These are phyloP conservation scores for Celoporthe dispersa DNA, from an alignment of 2,329 filamentous ascomycete species.

Conservation along the genomic window DNA sequence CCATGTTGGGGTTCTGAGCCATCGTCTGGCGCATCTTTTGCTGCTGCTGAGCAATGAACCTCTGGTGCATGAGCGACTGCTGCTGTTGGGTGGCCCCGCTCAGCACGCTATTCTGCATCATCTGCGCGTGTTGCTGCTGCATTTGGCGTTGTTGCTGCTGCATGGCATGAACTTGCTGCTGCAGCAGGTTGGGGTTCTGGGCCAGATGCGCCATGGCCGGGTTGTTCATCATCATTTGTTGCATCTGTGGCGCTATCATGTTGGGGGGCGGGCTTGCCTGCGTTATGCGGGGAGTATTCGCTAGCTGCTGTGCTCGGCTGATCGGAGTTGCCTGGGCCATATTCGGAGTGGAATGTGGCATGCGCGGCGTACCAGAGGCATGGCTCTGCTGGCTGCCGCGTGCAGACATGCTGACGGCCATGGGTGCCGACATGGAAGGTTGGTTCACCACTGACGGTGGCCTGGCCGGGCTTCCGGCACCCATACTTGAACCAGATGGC, in stretches of 20 bases:
- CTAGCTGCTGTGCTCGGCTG: conserved; percentile 50
- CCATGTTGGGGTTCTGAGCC: conserved; percentile 36
- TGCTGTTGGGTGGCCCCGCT: conserved; percentile 45
- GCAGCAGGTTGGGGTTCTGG: conserved; percentile 43
- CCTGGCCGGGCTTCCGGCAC: conserved; percentile 64
- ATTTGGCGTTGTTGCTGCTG: conserved; percentile 50
- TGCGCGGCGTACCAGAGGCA: conserved; percentile 64
- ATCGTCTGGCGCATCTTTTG: conserved; percentile 40
- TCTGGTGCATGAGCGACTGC: conserved; percentile 38
- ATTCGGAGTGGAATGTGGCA: conserved; percentile 65
- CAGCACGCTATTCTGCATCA: conserved; percentile 46
- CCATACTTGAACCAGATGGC: conserved; percentile 68
- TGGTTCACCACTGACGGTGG: conserved; percentile 68
- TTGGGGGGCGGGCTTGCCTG: conserved; percentile 65
- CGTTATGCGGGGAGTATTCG: conserved; percentile 64
- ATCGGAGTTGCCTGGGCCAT: conserved; percentile 65
- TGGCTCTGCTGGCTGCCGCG: conserved; percentile 71
- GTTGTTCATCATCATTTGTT: conserved; percentile 58
- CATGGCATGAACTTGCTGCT: conserved; percentile 35
- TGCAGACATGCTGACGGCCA: conserved; percentile 66
- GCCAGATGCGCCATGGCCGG: conserved; percentile 46
- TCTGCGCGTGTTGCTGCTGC: conserved; percentile 49
- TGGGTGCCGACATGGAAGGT: conserved; percentile 60
- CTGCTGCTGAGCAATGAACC: conserved; percentile 44
- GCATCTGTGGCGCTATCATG: conserved; percentile 63